Evolutionary conservation across 768 basidiomycete genomes (phyloP), one percentile per base, ranked within the genome.

Genomic region (Boletus rufocinnamomeus): DNA sequence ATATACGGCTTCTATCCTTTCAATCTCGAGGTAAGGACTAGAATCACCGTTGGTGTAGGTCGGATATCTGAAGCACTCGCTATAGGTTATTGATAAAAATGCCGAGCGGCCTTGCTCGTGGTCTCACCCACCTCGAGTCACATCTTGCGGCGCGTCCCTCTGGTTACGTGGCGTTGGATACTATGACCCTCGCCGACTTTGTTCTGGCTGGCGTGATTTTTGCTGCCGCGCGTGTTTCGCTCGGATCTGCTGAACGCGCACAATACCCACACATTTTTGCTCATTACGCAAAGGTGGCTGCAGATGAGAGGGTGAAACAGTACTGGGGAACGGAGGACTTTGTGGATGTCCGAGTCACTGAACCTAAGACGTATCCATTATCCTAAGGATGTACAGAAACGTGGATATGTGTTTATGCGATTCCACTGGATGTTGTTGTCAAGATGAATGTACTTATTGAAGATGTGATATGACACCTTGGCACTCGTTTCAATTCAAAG

Each of bases 211-310:
- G 65, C n/a, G 37, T 49, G 6, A 54, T 58, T 6, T 53, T 25
- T 19, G 25, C 37, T 34, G 57, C 60, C 6, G 44, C 55, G 16
- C 19, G 16, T 2, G 17, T 50, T 14, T 9, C 65, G 11, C 58
- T 66, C 0, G 65, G 66, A 30, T 44, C 57, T 19, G 50, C 53
- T 11, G 57, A 67, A 14, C 56, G 65, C 9, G 50, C 60, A 13
- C 49, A 48, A 46, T 71, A 60, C 44, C 57, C 60, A 0, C 54
- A 57, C 23, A 7, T 64, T 5, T 69, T 71, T 28, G 59, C 59
- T 43, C 60, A 62, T 47, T 71, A 58, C 10, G 43, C 19, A 25
- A 71, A 47, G 37, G 70, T 69, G 34, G 58, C 67, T 2, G 27
- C 2, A 11, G 62, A 66, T n/a, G 56, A 54, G 37, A 43, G 47